Evolutionary conservation across 2,329 filamentous ascomycete species (phyloP).

Genomic region (Neocatenulostroma microsporum): DNA sequence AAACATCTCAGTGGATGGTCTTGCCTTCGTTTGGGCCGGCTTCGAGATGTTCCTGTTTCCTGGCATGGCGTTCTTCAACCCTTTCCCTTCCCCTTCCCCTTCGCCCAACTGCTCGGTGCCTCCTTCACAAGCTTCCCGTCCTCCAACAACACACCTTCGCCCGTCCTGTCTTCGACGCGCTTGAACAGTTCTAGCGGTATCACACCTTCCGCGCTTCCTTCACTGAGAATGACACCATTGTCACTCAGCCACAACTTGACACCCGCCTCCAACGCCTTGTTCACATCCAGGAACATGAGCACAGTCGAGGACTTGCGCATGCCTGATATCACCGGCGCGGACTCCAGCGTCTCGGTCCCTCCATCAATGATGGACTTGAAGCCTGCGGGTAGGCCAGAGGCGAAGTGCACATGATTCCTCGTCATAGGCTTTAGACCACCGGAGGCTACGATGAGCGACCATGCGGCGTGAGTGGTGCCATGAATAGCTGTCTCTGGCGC

Average conservation of each 20-base stretch:
- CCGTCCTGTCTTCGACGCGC: constrained; percentile 57
- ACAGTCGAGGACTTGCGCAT: constrained; percentile 50
- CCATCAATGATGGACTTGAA: constrained; percentile 32
- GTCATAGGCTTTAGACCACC: constrained; percentile 77
- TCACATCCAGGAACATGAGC: constrained; percentile 71
- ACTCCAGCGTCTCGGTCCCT: constrained; percentile 7
- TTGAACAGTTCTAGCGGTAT: constrained; percentile 62
- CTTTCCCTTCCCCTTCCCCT: constrained; percentile 30
- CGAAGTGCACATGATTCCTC: constrained; percentile 85
- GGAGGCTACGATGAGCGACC: constrained; percentile 62
- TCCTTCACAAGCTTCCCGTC: constrained; percentile 60
- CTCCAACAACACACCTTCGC: constrained; percentile 59
- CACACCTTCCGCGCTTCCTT: constrained; percentile 50
- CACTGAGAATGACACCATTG: constrained; percentile 41
- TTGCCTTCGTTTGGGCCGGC: no score
- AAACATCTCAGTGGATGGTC: no score
- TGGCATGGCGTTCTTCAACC: no score
- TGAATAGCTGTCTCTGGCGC: constrained; percentile 57
- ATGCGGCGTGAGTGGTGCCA: constrained; percentile 79
- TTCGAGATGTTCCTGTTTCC: no score
- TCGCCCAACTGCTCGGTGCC: constrained; percentile 52
- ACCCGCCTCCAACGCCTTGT: constrained; percentile 68
- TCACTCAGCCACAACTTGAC: constrained; percentile 52
- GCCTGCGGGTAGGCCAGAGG: constrained; percentile 57
- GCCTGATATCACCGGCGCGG: constrained; percentile 53